These are phyloP conservation scores for Mallotus repandus DNA, from an alignment of 441 rosid genomes.

Conservation along the genomic window DNA sequence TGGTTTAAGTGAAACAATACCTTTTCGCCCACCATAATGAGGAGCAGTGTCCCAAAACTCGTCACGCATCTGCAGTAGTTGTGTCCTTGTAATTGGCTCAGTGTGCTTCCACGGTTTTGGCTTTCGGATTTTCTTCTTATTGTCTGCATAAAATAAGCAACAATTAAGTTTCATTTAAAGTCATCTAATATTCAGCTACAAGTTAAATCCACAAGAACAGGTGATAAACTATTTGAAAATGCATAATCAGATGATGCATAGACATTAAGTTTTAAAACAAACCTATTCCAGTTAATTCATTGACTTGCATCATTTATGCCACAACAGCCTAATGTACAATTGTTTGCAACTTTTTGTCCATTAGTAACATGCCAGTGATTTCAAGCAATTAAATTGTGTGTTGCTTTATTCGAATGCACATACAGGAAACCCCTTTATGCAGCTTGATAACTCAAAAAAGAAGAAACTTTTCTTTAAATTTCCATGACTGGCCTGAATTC, in stretches of 20 bases:
- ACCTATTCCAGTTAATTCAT: background rate
- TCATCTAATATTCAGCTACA: background rate
- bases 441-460: background rate
- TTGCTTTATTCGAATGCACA: background rate
- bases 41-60: constrained; percentile 98
- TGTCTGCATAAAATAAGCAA: constrained; percentile 30
- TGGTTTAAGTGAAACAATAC: constrained; percentile 27
- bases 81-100: constrained; percentile 62
- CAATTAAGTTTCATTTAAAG: constrained; percentile 13
- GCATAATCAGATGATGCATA: background rate
- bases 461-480: background rate
- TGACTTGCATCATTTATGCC: background rate
- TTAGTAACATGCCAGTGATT: background rate
- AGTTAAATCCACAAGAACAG: background rate
- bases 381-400: background rate
- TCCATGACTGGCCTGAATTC: background rate
- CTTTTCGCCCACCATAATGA: constrained; percentile 82
- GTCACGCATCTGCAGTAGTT: constrained; percentile 71
- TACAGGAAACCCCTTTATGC: background rate
- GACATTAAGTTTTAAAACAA: no score
- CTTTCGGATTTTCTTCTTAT: constrained; percentile 60
- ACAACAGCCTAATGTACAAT: background rate
- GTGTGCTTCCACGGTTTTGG: constrained; percentile 86
- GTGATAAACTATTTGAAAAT: background rate
- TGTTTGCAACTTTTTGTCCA: background rate